Base-by-base conservation (phyloP, 305 asterid species). In the Andrographis paniculata region DNA sequence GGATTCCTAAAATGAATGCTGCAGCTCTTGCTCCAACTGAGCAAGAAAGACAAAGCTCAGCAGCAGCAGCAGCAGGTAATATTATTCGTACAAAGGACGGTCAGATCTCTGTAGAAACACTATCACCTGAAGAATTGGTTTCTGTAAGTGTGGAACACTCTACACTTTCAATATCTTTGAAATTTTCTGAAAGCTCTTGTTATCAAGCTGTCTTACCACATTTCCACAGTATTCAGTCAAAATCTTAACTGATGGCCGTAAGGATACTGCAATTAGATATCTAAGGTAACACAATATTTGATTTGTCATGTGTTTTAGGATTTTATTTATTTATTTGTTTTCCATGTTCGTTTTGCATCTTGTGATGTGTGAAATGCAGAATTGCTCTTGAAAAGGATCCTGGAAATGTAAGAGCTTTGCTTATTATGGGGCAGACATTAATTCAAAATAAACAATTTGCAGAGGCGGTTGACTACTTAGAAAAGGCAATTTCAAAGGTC, bases 321-420 rank as follows among this genome's bases (percentile, higher is more conserved):
- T 19, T n/a, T 12, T 47, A 46, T 52, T 14, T 38, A 47, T 52
- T 43, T 38, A 56, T 56, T 53, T 52, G 18, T 49, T 56, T 45
- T 62, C 50, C 36, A 52, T 60, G 58, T 48, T 63, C 22, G 43
- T 64, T 35, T 62, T 57, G 43, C 49, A 51, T 69, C 37, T 52
- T 39, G 52, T 60, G 50, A 62, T 50, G 28, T 53, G 45, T 64
- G 64, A 72, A 64, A 61, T 77, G 66, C 88, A 89, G 95, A 67
- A 68, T 82, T 61, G 94, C 94, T 67, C 81, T 82, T 53, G 72
- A 68, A 66, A 85, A 82, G 84, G 95, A 89, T 63, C 81, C 93
- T 28, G 92, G 66, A 54, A 45, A 70, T 59, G 72, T 56, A 51
- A 77, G 78, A 72, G 93, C 94, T 69, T 60, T 75, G 79, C 68